phyloP scores from a whole-genome alignment of 192 early-diverging fungal genomes.

The Gryganskiella cystojenkinii region DNA sequence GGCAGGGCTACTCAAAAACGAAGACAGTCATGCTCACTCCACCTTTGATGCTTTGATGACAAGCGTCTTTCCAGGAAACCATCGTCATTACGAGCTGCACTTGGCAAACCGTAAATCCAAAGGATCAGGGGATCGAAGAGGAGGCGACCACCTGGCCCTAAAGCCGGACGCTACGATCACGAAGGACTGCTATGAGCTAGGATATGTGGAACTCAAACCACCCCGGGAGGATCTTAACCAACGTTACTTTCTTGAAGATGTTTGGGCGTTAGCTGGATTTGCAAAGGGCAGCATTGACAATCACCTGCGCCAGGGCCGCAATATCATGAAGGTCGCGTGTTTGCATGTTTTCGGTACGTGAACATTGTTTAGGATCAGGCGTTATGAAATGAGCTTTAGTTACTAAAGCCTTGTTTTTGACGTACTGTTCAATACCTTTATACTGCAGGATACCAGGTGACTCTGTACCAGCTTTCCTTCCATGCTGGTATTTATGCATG shows the following conservation, averaged over 20 bases:
- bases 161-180: slow-evolving; percentile 6
- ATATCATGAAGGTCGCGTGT: neutral
- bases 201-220: slow-evolving; percentile 6
- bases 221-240: neutral
- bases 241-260: neutral
- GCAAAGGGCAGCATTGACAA: neutral
- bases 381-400: neutral
- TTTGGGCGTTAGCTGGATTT: slow-evolving; percentile 6
- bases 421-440: neutral
- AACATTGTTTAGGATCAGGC: neutral
- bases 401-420: neutral
- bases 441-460: slow-evolving; percentile 1
- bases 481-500: neutral
- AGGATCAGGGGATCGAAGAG: slow-evolving; percentile 1
- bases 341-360: slow-evolving; percentile 1
- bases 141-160: slow-evolving; percentile 7
- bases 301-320: neutral
- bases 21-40: slow-evolving; percentile 8
- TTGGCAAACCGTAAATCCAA: slow-evolving; percentile 1
- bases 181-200: slow-evolving; percentile 7
- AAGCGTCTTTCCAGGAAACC: neutral
- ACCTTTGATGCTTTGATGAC: slow-evolving; percentile 3
- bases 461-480: slow-evolving; percentile 5
- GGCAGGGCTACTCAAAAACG: neutral
- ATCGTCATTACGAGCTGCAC: slow-evolving; percentile 1